Evolutionary conservation across 768 basidiomycete species (phyloP).

Genomic region (Amanita molliuscula): DNA sequence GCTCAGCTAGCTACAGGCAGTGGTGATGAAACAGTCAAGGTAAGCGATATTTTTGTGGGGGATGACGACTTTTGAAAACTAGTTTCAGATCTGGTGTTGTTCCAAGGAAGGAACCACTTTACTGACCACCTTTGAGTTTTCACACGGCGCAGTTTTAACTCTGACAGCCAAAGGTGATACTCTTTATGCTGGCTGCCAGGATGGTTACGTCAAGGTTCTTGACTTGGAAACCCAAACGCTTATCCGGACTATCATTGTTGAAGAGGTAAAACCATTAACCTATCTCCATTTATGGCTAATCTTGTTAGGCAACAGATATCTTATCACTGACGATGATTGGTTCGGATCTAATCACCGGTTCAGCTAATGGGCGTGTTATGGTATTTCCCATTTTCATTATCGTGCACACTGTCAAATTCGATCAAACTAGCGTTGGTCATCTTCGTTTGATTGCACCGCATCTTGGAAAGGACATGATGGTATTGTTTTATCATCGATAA

Average conservation of each 20-base stretch:
- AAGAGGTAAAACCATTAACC: constrained; percentile 42
- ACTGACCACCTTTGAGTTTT: constrained; percentile 59
- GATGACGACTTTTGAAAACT: background rate
- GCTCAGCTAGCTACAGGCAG: constrained; percentile 71
- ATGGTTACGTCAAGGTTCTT: constrained; percentile 84
- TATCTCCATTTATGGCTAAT: constrained; percentile 1
- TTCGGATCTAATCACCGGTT: constrained; percentile 54
- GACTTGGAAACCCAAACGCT: constrained; percentile 86
- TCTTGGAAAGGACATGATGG: constrained; percentile 77
- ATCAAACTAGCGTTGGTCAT: constrained; percentile 57
- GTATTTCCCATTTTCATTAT: constrained; percentile 21
- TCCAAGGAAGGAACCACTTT: constrained; percentile 32
- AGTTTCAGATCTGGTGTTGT: constrained; percentile 57
- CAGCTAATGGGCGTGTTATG: constrained; percentile 61
- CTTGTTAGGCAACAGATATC: constrained; percentile 60
- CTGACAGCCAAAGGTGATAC: constrained; percentile 68
- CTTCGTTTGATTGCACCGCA: constrained; percentile 76
- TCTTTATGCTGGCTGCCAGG: constrained; percentile 89
- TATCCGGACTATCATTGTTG: constrained; percentile 78
- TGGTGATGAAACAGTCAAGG: constrained; percentile 88
- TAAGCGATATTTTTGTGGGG: constrained; percentile 15
- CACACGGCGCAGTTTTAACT: constrained; percentile 75
- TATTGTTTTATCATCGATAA: constrained; percentile 72
- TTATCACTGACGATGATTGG: constrained; percentile 68
- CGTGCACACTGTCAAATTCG: background rate